phyloP scores from a whole-genome alignment of 176 grass and related monocot species.

The Carex myosuroides region DNA sequence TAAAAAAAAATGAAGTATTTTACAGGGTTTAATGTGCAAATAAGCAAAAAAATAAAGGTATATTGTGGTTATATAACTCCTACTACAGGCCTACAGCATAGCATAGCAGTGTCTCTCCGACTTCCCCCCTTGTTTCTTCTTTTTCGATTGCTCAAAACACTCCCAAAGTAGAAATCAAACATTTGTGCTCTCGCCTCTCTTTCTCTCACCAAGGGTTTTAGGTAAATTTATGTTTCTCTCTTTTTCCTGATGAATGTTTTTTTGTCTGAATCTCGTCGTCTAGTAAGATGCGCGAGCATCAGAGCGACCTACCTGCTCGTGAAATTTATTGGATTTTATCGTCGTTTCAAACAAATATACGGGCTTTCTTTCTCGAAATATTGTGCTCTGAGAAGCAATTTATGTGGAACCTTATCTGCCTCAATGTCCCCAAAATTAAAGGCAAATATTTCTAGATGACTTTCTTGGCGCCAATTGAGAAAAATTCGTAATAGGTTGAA shows the following conservation, averaged over 20 bases:
- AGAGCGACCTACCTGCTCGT: not conserved
- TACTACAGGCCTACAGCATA: too few species aligned
- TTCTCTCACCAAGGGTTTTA: not conserved
- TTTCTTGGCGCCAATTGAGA: not conserved
- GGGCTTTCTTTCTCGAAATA: not conserved
- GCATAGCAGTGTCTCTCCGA: not conserved
- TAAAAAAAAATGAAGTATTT: too few species aligned
- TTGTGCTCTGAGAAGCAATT: not conserved
- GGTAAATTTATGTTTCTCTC: not conserved
- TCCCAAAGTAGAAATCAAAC: not conserved
- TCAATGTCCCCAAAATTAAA: not conserved
- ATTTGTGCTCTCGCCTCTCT: not conserved
- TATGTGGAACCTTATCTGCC: not conserved
- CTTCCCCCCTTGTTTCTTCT: not conserved
- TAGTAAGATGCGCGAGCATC: not conserved
- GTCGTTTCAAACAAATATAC: not conserved
- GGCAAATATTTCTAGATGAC: not conserved
- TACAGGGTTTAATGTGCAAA: not conserved
- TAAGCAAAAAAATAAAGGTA: not conserved
- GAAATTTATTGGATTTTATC: not conserved
- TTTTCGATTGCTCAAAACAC: not conserved
- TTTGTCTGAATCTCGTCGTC: not conserved
- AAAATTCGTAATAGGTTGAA: not conserved
- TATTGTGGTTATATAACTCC: too few species aligned
- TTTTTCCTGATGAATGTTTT: not conserved